Base-by-base conservation (phyloP, 2,329 filamentous ascomycete species). In the Massarina eburnea region DNA sequence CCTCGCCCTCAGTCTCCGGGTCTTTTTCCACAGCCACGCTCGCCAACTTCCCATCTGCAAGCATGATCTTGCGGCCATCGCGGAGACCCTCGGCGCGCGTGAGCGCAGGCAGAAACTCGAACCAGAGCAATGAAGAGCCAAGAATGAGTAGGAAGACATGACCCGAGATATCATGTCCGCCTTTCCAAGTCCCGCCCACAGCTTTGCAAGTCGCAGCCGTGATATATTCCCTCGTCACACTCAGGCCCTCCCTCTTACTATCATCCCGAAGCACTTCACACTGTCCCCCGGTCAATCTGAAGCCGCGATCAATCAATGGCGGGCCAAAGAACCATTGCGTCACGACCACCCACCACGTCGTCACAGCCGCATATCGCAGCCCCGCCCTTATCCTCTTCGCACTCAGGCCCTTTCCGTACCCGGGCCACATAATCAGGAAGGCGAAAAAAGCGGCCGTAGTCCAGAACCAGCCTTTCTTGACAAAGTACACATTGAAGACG, bases 251-350 rank as follows among this genome's bases (percentile, higher is more conserved):
- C 49, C 74, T 71, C 9, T 72, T 66, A 1, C 77, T 70, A 35
- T 77, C 75, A 41, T 73, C 71, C 42, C 74, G 65, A 3, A 82
- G 75, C 12, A 82, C 59, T 64, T 89, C 84, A 68, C 94, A 99
- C 61, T 81, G 81, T 1, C 94, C 94, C 3, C 94, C 94, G 0
- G 90, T 96, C 70, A 89, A 81, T n/a, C 83, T 78, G 68, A 97
- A 99, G 3, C 87, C 83, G 45, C 91, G 85, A 68, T 99, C 94
- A 59, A 97, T 92, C 39, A 99, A 76, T 17, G 91, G 80, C 2
- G 94, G 85, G 0, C 94, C 94, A 62, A 99, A 96, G 70, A 85
- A 97, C 94, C 94, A 97, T 75, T 97, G 94, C 54, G 94, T 99
- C 15, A 94, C 84, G 30, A 90, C 73, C 33, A 90, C 77, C 94